Evolutionary conservation across 2,329 filamentous ascomycete species (phyloP).

Genomic region (Ascochyta clinopodiicola): DNA sequence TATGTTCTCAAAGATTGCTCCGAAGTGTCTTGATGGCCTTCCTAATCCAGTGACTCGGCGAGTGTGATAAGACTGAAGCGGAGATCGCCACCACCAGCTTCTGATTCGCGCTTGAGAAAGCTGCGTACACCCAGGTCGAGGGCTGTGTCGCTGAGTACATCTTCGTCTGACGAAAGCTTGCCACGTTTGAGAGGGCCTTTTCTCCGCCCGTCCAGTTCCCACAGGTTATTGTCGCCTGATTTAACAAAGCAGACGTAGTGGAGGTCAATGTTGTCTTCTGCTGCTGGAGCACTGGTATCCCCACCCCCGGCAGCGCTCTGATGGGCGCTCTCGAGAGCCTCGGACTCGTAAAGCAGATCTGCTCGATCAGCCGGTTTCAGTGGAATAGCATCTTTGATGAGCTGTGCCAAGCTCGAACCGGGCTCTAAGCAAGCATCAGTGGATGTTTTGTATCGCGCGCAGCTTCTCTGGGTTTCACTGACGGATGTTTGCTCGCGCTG

Average conservation of each 20-base stretch:
- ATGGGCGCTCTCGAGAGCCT: slow-evolving; percentile 79
- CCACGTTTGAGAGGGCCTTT: slow-evolving; percentile 75
- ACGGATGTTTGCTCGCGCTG: slow-evolving; percentile 59
- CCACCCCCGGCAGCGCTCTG: slow-evolving; percentile 76
- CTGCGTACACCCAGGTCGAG: slow-evolving; percentile 71
- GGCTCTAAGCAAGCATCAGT: slow-evolving; percentile 44
- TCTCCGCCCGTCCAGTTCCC: slow-evolving; percentile 79
- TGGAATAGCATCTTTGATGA: slow-evolving; percentile 74
- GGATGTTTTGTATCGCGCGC: background rate
- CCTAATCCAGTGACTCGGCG: slow-evolving; percentile 61
- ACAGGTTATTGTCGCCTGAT: slow-evolving; percentile 70
- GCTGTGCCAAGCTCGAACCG: slow-evolving; percentile 64
- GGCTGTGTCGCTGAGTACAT: slow-evolving; percentile 71
- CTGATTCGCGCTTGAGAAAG: slow-evolving; percentile 65
- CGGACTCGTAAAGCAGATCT: slow-evolving; percentile 76
- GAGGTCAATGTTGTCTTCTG: slow-evolving; percentile 83
- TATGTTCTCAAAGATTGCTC: background rate
- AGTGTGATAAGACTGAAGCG: slow-evolving; percentile 69
- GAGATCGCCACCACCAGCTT: slow-evolving; percentile 63
- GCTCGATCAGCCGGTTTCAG: slow-evolving; percentile 72
- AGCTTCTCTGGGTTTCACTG: slow-evolving; percentile 9
- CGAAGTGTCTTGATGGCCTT: background rate
- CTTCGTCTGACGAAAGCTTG: slow-evolving; percentile 50
- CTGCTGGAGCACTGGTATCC: slow-evolving; percentile 78
- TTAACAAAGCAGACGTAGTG: slow-evolving; percentile 97